A percentile compares a stretch with the other conserved stretches of the same genome.
Evolutionary conservation across 169 alveolate genomes (phyloP).

Genomic region (Besnoitia besnoiti): DNA sequence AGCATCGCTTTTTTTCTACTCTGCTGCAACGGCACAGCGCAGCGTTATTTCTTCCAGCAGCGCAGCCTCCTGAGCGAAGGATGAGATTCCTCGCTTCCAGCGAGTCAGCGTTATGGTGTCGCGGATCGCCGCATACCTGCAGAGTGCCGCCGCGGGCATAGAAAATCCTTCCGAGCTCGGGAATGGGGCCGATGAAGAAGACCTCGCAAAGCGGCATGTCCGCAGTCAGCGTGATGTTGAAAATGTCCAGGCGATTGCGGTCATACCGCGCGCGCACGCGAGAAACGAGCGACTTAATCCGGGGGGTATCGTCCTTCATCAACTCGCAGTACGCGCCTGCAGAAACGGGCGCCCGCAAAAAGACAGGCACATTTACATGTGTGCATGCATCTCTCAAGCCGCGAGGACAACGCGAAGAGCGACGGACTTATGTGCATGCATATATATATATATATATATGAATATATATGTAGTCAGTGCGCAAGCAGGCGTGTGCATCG

Average conservation of each 20-base stretch:
- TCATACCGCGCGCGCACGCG: conserved; percentile 68
- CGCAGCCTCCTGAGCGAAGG: no score
- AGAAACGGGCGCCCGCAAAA: neutral
- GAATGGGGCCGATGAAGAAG: conserved; percentile 74
- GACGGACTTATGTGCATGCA: neutral
- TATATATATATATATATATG: neutral
- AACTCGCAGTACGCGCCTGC: conserved; percentile 80
- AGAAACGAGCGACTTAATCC: conserved; percentile 72
- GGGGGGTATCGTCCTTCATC: conserved; percentile 71
- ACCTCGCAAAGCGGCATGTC: conserved; percentile 80
- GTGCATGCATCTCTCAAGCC: neutral
- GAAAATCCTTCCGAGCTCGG: conserved; percentile 76
- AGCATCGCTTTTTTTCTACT: no score
- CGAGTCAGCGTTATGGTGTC: no score
- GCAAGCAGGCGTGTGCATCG: neutral
- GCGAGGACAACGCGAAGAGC: neutral
- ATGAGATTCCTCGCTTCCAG: no score
- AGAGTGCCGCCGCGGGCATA: conserved; percentile 80
- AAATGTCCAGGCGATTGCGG: conserved; percentile 64
- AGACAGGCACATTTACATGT: neutral
- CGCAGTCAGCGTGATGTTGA: conserved; percentile 71
- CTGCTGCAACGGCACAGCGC: no score
- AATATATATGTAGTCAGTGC: neutral
- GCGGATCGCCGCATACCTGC: conserved; percentile 68
- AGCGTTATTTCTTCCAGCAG: no score